These are phyloP conservation scores for Shiraia sp. DNA, from an alignment of 2,329 filamentous ascomycete species.

Conservation along the genomic window DNA sequence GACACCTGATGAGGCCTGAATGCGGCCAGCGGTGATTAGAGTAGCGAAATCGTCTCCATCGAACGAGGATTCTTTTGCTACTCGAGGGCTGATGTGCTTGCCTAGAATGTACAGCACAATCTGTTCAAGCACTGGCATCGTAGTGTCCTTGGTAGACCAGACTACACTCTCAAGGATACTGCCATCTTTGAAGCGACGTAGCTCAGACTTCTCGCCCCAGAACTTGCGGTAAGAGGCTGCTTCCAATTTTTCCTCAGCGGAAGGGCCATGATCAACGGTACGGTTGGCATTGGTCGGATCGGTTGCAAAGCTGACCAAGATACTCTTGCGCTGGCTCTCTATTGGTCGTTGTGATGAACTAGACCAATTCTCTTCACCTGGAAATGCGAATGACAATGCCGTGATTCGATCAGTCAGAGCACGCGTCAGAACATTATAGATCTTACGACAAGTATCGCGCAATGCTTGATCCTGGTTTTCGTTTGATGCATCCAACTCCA, in stretches of 20 bases:
- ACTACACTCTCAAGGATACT: slow-evolving; percentile 90
- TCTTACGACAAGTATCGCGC: slow-evolving; percentile 54
- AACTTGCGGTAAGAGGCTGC: slow-evolving; percentile 83
- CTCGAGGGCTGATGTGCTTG: slow-evolving; percentile 67
- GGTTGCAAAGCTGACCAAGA: slow-evolving; percentile 71
- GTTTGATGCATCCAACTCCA: slow-evolving; percentile 28
- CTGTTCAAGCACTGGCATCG: slow-evolving; percentile 73
- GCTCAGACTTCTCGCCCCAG: slow-evolving; percentile 92
- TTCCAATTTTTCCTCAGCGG: slow-evolving; percentile 82
- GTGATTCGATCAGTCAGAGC: slow-evolving; percentile 77
- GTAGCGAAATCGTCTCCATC: slow-evolving; percentile 52
- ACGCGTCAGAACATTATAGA: slow-evolving; percentile 67
- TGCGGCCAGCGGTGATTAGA: slow-evolving; percentile 45
- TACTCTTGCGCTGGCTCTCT: slow-evolving; percentile 35
- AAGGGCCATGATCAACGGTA: slow-evolving; percentile 83
- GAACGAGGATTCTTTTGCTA: slow-evolving; percentile 55
- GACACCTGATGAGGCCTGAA: slow-evolving; percentile 43
- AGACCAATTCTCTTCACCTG: slow-evolving; percentile 40
- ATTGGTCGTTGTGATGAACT: slow-evolving; percentile 32
- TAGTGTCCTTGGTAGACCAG: slow-evolving; percentile 68
- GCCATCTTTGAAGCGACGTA: slow-evolving; percentile 93
- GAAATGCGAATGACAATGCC: slow-evolving; percentile 56
- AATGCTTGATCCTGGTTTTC: slow-evolving; percentile 30
- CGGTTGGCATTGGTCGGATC: slow-evolving; percentile 73
- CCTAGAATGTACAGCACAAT: slow-evolving; percentile 74